Percentiles rank a stretch among this genome's conserved stretches.
phyloP scores from a whole-genome alignment of 495 filamentous ascomycete genomes.

The Penicillium waksmanii region DNA sequence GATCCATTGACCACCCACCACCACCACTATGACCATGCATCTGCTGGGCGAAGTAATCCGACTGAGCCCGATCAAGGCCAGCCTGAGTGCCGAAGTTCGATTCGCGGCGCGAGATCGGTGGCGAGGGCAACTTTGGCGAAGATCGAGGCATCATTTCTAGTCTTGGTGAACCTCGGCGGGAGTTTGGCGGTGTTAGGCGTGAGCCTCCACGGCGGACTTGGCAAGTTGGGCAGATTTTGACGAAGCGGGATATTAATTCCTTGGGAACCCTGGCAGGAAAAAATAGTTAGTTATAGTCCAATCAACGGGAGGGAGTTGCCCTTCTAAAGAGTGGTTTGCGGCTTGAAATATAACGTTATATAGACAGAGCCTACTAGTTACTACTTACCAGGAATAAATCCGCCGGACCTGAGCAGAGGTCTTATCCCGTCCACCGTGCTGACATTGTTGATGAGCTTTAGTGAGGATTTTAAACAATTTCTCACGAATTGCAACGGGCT shows the following conservation, averaged over 20 bases:
- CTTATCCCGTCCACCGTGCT: constrained; percentile 64
- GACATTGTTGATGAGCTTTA: constrained; percentile 58
- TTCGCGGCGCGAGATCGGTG: constrained; percentile 42
- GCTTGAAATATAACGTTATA: too few relatives aligned
- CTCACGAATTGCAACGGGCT: constrained; percentile 63
- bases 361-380: too few relatives aligned
- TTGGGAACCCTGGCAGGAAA: constrained; percentile 53
- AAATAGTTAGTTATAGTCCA: neutral
- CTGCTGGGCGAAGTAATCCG: constrained; percentile 36
- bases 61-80: constrained; percentile 35
- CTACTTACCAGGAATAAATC: constrained; percentile 58
- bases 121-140: constrained; percentile 47
- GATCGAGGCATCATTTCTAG: constrained; percentile 42
- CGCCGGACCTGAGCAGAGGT: constrained; percentile 61
- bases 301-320: neutral
- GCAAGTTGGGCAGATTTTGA: constrained; percentile 59
- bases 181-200: constrained; percentile 50
- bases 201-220: constrained; percentile 51
- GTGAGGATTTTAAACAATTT: constrained; percentile 61
- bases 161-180: constrained; percentile 46
- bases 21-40: constrained; percentile 24
- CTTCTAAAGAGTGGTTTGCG: neutral
- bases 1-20: constrained; percentile 29
- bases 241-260: constrained; percentile 61
- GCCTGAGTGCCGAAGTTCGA: constrained; percentile 35